Evolutionary conservation across 2,329 filamentous ascomycete species (phyloP).

Genomic region (Trichoderma sp.): DNA sequence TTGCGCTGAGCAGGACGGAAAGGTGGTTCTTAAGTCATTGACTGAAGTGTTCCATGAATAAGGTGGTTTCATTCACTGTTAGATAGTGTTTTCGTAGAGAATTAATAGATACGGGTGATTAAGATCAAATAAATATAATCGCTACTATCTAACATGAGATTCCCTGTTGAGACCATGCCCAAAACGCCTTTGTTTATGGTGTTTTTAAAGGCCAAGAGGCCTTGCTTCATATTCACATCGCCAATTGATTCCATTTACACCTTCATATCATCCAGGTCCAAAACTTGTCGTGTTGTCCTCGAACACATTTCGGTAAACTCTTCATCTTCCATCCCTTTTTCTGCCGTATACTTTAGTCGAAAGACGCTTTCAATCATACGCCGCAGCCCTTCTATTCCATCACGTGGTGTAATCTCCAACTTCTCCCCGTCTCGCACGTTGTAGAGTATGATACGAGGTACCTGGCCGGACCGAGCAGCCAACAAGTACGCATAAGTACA

Average conservation of each 20-base stretch:
- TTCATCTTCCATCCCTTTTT: background rate
- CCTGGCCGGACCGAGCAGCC: background rate
- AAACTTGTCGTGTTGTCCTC: background rate
- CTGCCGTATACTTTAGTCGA: background rate
- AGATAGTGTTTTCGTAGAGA: too few relatives aligned
- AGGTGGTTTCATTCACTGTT: background rate
- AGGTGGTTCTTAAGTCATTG: background rate
- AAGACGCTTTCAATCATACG: background rate
- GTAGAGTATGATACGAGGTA: background rate
- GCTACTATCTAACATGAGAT: background rate
- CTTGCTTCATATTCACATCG: too few relatives aligned
- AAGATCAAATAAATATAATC: background rate
- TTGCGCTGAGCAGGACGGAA: background rate
- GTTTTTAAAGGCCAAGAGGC: too few relatives aligned
- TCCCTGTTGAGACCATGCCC: background rate
- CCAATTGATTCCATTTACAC: too few relatives aligned
- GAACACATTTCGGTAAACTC: background rate
- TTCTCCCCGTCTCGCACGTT: constrained; percentile 1
- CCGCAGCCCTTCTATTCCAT: background rate
- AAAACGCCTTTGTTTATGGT: too few relatives aligned
- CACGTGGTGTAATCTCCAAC: background rate
- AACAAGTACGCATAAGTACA: constrained; percentile 29
- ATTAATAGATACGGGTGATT: background rate
- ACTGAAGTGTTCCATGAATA: background rate
- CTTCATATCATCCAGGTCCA: background rate